A percentile compares a stretch with the other conserved stretches of the same genome.
These are phyloP conservation scores for Petrea volubilis DNA, from an alignment of 257 asterid genomes.

Conservation along the genomic window DNA sequence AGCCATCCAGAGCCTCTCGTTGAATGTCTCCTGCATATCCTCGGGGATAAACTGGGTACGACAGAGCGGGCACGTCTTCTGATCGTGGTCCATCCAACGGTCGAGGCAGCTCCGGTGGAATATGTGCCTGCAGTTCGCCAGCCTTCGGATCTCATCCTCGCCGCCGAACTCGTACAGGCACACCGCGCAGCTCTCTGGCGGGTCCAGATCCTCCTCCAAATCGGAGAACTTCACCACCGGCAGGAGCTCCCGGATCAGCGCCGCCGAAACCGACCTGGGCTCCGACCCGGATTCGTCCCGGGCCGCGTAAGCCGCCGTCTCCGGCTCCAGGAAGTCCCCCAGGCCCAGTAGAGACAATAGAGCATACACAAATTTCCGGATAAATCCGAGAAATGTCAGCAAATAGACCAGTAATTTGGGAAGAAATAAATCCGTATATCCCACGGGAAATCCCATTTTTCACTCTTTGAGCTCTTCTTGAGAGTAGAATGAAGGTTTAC, in stretches of 20 bases:
- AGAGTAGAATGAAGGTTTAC: neutral
- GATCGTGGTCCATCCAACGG: slow-evolving; percentile 99
- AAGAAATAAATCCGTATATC: slow-evolving; percentile 66
- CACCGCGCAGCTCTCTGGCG: slow-evolving; percentile 89
- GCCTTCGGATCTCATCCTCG: slow-evolving; percentile 90
- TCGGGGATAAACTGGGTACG: slow-evolving; percentile 78
- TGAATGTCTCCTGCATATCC: slow-evolving; percentile 84
- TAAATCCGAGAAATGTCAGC: slow-evolving; percentile 52
- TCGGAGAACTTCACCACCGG: slow-evolving; percentile 83
- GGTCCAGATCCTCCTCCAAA: slow-evolving; percentile 46
- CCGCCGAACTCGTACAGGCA: slow-evolving; percentile 78
- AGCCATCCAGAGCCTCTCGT: slow-evolving; percentile 86
- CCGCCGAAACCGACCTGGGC: slow-evolving; percentile 60
- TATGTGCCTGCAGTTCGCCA: slow-evolving; percentile 76
- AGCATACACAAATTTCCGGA: slow-evolving; percentile 42
- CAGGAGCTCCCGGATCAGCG: slow-evolving; percentile 72
- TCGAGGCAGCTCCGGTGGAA: slow-evolving; percentile 85
- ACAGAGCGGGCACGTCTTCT: slow-evolving; percentile 96
- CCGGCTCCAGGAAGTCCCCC: slow-evolving; percentile 62
- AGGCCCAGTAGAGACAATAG: slow-evolving; percentile 54
- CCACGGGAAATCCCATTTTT: slow-evolving; percentile 89
- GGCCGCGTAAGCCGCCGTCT: slow-evolving; percentile 30
- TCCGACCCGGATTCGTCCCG: slow-evolving; percentile 28
- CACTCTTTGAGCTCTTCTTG: neutral
- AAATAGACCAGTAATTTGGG: slow-evolving; percentile 66